Evolutionary conservation across 2,329 filamentous ascomycete species (phyloP).

Genomic region (Cercospora sp.): DNA sequence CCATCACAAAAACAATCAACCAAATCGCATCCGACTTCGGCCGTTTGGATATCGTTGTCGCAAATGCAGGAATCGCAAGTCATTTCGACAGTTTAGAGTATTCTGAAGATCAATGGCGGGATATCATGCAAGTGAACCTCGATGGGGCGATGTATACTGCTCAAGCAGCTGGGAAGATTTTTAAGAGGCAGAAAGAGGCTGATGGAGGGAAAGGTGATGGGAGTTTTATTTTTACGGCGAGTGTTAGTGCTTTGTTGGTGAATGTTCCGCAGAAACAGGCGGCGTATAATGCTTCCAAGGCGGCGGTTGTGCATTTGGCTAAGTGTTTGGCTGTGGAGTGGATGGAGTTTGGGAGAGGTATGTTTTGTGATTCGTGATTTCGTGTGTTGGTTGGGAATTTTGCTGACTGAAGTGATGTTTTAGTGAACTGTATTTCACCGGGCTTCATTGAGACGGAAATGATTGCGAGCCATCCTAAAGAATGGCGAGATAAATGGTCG

Average conservation of each 20-base stretch:
- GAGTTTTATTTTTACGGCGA: conserved; percentile 65
- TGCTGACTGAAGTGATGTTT: not conserved
- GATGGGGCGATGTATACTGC: conserved; percentile 87
- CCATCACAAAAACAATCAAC: conserved; percentile 69
- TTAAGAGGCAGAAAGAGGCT: conserved; percentile 59
- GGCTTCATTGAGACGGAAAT: conserved; percentile 47
- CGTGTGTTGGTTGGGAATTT: not conserved
- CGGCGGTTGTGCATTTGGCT: conserved; percentile 63
- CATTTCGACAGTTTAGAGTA: conserved; percentile 27
- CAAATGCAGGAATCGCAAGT: conserved; percentile 87
- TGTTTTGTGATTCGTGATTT: conserved; percentile 16
- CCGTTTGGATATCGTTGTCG: conserved; percentile 84
- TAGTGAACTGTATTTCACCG: conserved; percentile 45
- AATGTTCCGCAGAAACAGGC: conserved; percentile 73
- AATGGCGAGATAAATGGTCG: conserved; percentile 44
- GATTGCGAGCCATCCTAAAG: conserved; percentile 38
- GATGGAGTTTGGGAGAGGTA: conserved; percentile 54
- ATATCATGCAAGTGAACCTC: conserved; percentile 58
- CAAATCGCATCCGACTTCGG: conserved; percentile 66
- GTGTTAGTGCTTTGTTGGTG: conserved; percentile 66
- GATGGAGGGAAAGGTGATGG: conserved; percentile 67
- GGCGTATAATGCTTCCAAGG: conserved; percentile 72
- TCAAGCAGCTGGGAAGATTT: conserved; percentile 75
- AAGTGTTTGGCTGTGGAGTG: conserved; percentile 71
- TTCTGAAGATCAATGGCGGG: conserved; percentile 44